Evolutionary conservation across 106 monocot species (phyloP), one percentile per base, ranked within the genome.

Genomic region (Dendrobium huoshanense): DNA sequence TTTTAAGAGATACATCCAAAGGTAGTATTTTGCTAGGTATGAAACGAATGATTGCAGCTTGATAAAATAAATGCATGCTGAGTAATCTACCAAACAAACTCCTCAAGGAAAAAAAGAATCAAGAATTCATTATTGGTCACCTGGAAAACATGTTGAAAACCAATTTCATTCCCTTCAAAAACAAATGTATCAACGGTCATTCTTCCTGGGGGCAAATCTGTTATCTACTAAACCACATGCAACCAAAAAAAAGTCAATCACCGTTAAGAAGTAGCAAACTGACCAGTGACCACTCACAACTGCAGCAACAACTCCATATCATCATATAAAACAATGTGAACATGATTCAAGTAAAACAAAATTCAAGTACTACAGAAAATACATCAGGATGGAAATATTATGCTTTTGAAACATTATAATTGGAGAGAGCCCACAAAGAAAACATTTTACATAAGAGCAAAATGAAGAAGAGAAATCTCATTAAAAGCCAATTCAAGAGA

Each of bases 181-280:
- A 79, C 92, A 80, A 86, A 67, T 73, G 94, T 95, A 49, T 92
- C 87, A 65, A 98, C 82, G 65, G 92, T 85, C 44, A 81, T 67
- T 81, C 97, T 87, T 77, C 97, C 97, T 5, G 94, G 97, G 41
- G 94, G 94, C 75, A 92, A 85, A 67, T 91, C 97, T 58, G 91
- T 98, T 78, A 98, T 98, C 97, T 98, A 79, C 4, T 47, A 80
- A 54, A 27, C 54, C n/a, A 55, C 48, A 31, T 74, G 5, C 67
- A 27, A 67, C 55, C 45, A 25, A 76, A 49, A 25, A 49, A 9
- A 49, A 51, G 27, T n/a, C 27, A 22, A 15, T 49, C 27, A 48
- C 47, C 1, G 0, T 49, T 49, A 49, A 47, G 24, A 24, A 37
- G 15, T 29, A 22, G 16, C 7, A 37, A 17, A 33, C 15, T 29